Evolutionary conservation across 495 filamentous ascomycete species (phyloP).

Genomic region (Penicillium nucicola): DNA sequence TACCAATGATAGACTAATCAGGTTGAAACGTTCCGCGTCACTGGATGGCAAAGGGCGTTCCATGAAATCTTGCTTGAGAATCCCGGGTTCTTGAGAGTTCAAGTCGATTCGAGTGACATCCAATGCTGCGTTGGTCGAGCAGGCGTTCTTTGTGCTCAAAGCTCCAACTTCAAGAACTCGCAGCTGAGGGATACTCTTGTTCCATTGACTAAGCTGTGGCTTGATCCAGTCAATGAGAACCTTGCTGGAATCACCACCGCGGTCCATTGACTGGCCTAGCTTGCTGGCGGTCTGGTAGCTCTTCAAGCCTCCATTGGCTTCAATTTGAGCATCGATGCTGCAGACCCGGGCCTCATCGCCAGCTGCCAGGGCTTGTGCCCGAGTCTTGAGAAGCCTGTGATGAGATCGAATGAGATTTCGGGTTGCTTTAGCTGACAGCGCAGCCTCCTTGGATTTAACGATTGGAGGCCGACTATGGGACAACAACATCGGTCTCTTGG

Average conservation of each 20-base stretch:
- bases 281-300: slow-evolving; percentile 89
- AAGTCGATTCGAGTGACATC: slow-evolving; percentile 86
- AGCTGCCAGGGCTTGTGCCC: slow-evolving; percentile 60
- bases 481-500: slow-evolving; percentile 49
- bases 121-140: slow-evolving; percentile 66
- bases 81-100: slow-evolving; percentile 75
- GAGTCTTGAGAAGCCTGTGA: slow-evolving; percentile 78
- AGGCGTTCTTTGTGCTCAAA: slow-evolving; percentile 79
- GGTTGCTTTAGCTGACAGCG: slow-evolving; percentile 77
- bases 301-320: slow-evolving; percentile 70
- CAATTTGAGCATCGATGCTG: slow-evolving; percentile 58
- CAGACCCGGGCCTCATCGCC: slow-evolving; percentile 57
- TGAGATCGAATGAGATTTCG: slow-evolving; percentile 79
- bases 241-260: slow-evolving; percentile 88
- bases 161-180: slow-evolving; percentile 87
- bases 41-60: slow-evolving; percentile 65
- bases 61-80: slow-evolving; percentile 94
- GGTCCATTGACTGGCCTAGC: slow-evolving; percentile 74
- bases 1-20: slow-evolving; percentile 91
- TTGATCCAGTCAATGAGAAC: slow-evolving; percentile 84
- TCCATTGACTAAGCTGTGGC: slow-evolving; percentile 31
- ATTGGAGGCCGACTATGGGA: slow-evolving; percentile 67
- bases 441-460: slow-evolving; percentile 43
- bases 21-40: slow-evolving; percentile 68
- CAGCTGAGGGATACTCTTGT: slow-evolving; percentile 33